A percentile compares a stretch with the other conserved stretches of the same genome.
phyloP scores from a whole-genome alignment of 176 grass and related monocot species.

The Raddia distichophylla region DNA sequence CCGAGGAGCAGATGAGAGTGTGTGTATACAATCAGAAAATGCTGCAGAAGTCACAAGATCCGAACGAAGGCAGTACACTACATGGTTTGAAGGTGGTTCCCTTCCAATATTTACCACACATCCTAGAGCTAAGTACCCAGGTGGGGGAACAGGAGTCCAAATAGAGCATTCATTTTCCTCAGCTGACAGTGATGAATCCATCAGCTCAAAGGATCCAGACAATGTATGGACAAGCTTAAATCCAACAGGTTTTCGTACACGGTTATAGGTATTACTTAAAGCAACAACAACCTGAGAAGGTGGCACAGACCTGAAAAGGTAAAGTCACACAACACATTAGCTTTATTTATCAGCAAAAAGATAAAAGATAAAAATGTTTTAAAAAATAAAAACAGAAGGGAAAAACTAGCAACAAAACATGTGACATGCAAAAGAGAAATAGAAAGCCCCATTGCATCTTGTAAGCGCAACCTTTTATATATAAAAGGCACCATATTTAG shows the following conservation, averaged over 20 bases:
- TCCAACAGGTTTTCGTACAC: constrained; percentile 87
- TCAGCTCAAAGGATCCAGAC: constrained; percentile 45
- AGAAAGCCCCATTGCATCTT: background rate
- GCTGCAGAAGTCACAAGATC: constrained; percentile 79
- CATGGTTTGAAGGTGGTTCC: constrained; percentile 80
- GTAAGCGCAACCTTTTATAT: background rate
- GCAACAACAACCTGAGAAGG: constrained; percentile 96
- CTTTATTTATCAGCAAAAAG: constrained; percentile 40
- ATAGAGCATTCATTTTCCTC: constrained; percentile 78
- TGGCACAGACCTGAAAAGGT: constrained; percentile 70
- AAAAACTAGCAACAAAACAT: constrained; percentile 4
- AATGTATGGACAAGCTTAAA: constrained; percentile 77
- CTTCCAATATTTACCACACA: constrained; percentile 80
- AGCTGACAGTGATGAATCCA: constrained; percentile 30
- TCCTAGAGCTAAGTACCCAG: constrained; percentile 85
- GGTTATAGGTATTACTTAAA: constrained; percentile 91
- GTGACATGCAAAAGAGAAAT: background rate
- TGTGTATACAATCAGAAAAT: constrained; percentile 80
- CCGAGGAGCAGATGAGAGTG: constrained; percentile 53
- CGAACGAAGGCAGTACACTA: constrained; percentile 86
- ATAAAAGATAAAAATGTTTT: constrained; percentile 16
- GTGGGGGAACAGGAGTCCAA: constrained; percentile 84
- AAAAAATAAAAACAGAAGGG: constrained; percentile 15
- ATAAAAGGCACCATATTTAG: background rate
- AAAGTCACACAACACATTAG: constrained; percentile 28